Percentiles rank a stretch among this genome's conserved stretches.
Evolutionary conservation across 2,329 filamentous ascomycete species (phyloP).

Genomic region (Xylaria sp.): DNA sequence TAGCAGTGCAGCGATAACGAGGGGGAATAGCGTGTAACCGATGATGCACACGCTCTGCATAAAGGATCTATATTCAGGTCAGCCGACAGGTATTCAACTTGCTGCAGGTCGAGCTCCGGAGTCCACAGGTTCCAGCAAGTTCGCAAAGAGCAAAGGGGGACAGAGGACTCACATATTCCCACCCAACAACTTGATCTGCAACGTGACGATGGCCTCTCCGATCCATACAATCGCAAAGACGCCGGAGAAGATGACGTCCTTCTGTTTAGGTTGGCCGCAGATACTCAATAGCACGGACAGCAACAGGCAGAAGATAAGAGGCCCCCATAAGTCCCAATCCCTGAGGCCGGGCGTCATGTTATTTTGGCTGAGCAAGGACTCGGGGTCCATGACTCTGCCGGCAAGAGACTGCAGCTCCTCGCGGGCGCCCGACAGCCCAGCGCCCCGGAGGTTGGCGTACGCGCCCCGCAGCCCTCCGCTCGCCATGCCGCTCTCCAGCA

Average conservation of each 20-base stretch:
- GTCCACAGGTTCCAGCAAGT: not conserved
- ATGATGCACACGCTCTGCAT: constrained; percentile 98
- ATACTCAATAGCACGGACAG: constrained; percentile 89
- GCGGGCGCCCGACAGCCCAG: constrained; percentile 67
- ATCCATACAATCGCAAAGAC: constrained; percentile 98
- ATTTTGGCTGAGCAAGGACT: constrained; percentile 66
- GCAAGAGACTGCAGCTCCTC: constrained; percentile 71
- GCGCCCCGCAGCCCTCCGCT: constrained; percentile 65
- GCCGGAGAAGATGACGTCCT: constrained; percentile 89
- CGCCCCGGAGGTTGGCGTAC: constrained; percentile 69
- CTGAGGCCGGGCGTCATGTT: constrained; percentile 89
- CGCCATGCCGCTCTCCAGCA: constrained; percentile 62
- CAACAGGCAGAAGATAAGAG: constrained; percentile 90
- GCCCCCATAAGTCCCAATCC: constrained; percentile 99
- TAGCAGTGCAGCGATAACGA: constrained; percentile 91
- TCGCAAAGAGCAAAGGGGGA: not conserved
- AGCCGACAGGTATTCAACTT: constrained; percentile 29
- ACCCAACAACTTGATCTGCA: constrained; percentile 95
- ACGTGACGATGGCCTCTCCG: constrained; percentile 93
- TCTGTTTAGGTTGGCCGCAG: constrained; percentile 80
- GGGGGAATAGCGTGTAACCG: constrained; percentile 95
- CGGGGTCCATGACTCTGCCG: constrained; percentile 71
- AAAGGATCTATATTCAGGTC: constrained; percentile 75
- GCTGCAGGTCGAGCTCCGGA: constrained; percentile 7
- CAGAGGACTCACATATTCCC: constrained; percentile 86